These are phyloP conservation scores for Torulaspora quercuum DNA, from an alignment of 805 yeast genomes.

Conservation along the genomic window DNA sequence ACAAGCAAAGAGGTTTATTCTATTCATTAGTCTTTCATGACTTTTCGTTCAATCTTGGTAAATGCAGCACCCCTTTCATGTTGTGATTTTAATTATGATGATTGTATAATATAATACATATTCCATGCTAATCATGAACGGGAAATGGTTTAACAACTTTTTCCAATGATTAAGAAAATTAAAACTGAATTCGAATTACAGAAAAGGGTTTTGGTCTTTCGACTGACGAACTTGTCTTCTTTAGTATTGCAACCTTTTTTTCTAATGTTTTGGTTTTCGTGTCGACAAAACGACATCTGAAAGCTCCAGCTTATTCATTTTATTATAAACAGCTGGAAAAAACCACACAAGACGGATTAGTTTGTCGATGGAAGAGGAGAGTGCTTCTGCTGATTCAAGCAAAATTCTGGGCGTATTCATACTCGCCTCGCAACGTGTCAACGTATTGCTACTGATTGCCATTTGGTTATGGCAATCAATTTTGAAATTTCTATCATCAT, in stretches of 20 bases:
- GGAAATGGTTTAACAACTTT: slow-evolving; percentile 2
- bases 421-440: slow-evolving; percentile 39
- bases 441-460: slow-evolving; percentile 49
- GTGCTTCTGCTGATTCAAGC: slow-evolving; percentile 1
- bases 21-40: slow-evolving; percentile 1
- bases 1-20: not conserved
- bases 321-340: no score
- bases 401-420: slow-evolving; percentile 5
- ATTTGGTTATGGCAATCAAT: slow-evolving; percentile 52
- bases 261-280: slow-evolving; percentile 1
- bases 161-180: slow-evolving; percentile 9
- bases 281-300: no score
- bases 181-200: slow-evolving; percentile 7
- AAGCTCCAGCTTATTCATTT: no score
- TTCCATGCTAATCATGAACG: slow-evolving; percentile 40
- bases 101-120: slow-evolving; percentile 13
- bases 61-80: no score
- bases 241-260: not conserved
- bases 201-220: slow-evolving; percentile 7
- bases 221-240: no score
- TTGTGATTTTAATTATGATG: slow-evolving; percentile 14
- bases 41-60: no score
- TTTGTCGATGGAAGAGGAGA: slow-evolving; percentile 7
- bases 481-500: slow-evolving; percentile 39
- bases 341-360: not conserved